Base-by-base conservation (phyloP, 495 filamentous ascomycete genomes). In the Neurospora pannonica region DNA sequence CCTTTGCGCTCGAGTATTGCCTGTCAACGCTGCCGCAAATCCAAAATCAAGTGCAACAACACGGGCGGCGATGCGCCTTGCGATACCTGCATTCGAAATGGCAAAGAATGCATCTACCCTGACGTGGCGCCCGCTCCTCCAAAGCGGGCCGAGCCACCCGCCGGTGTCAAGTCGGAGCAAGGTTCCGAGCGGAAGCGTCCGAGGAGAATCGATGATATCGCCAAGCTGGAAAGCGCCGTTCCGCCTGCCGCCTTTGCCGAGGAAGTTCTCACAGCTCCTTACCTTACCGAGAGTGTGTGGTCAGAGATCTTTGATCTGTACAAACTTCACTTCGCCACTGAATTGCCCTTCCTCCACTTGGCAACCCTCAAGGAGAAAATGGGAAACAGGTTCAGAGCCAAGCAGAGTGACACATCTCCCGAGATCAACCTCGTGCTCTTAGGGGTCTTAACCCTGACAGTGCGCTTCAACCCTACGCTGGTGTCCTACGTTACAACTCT, bases 31-130 rank as follows among this genome's bases (percentile, higher is more conserved):
- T 95, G 93, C 84, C 89, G 92, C 72, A 90, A 91, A 79, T 92
- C 90, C 81, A 95, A 95, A 81, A 92, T 94, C 81, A 95, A 94
- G 84, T 89, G 87, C 81, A 90, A 94, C 84, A 97, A 97, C 83
- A 86, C 83, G 8, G 80, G 79, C 77, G 93, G 93, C 71, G 89
- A 80, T 69, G 40, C 89, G 24, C 91, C 88, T 31, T 97, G 94
- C 83, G 90, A 92, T 74, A 91, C 91, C 7, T 97, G 94, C 80
- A 88, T 93, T 78, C 88, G 88, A 72, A 90, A 90, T 60, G 91
- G 92, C 62, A 88, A 93, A 78, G 89, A 93, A 72, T 97, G 94
- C 80, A 86, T 88, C 48, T 97, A 95, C 81, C 91, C 92, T 11
- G 87, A 89, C 10, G 84, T 88, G 48, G 86, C 88, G 5, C 86